phyloP scores from a whole-genome alignment of 345 rosid species.

The Theobroma cacao region DNA sequence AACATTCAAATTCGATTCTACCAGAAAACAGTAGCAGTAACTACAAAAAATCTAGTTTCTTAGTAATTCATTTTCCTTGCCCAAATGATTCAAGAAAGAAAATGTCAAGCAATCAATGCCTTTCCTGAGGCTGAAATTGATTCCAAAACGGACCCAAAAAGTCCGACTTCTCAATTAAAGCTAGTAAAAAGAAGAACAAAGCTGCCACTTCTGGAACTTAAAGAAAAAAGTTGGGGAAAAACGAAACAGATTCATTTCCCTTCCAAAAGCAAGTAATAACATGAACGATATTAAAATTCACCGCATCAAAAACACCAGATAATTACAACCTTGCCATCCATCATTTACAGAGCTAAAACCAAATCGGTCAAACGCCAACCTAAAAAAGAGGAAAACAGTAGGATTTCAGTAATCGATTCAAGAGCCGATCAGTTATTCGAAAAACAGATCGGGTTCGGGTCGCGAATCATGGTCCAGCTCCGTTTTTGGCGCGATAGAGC shows the following conservation, averaged over 20 bases:
- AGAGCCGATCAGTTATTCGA: conserved; percentile 13
- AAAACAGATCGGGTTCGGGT: not conserved
- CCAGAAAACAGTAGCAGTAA: too few species aligned
- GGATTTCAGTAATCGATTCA: conserved; percentile 9
- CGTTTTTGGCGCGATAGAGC: conserved; percentile 68
- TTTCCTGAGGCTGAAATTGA: too few species aligned
- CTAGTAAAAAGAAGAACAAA: not conserved
- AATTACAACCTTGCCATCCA: not conserved
- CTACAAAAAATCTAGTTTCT: too few species aligned
- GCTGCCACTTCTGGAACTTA: not conserved
- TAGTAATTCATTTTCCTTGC: too few species aligned
- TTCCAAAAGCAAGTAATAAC: too few species aligned
- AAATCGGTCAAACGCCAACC: not conserved
- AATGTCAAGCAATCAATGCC: too few species aligned
- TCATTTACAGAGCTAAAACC: conserved; percentile 25
- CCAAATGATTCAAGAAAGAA: too few species aligned
- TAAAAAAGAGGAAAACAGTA: not conserved
- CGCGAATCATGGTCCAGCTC: conserved; percentile 35
- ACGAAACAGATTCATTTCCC: not conserved
- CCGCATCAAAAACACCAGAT: not conserved
- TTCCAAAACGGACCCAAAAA: too few species aligned
- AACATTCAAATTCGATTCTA: too few species aligned
- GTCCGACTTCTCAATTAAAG: too few species aligned
- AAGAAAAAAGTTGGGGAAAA: not conserved
- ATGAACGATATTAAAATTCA: not conserved